Percentiles rank a stretch among this genome's conserved stretches.
Conservation (phyloP, 257 asterid species). For the Cynanchum wilfordii region DNA sequence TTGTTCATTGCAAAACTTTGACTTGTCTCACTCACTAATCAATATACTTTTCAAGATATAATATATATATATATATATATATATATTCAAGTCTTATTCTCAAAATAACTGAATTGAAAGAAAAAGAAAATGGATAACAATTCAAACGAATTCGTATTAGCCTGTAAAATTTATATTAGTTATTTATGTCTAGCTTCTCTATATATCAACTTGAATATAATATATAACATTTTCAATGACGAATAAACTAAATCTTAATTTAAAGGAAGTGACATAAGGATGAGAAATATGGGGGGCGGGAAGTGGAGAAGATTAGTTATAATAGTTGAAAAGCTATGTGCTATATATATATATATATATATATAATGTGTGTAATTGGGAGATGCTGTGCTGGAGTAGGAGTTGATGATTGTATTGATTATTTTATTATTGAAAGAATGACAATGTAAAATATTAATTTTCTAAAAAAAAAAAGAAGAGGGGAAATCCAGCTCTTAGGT, state of each 20-base stretch:
- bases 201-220: too few species aligned
- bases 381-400: background rate
- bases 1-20: background rate
- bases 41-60: background rate
- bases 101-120: too few species aligned
- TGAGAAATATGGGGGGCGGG: too few species aligned
- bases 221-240: too few species aligned
- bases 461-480: background rate
- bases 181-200: too few species aligned
- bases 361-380: background rate
- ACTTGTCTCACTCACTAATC: background rate
- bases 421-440: slow-evolving; percentile 11
- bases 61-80: too few species aligned
- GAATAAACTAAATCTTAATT: too few species aligned
- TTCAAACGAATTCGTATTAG: too few species aligned
- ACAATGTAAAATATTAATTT: background rate
- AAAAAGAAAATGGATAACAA: too few species aligned
- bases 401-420: slow-evolving; percentile 9
- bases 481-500: slow-evolving; percentile 38
- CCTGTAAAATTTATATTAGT: too few species aligned
- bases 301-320: background rate
- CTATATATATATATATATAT: background rate
- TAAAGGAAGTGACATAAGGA: background rate
- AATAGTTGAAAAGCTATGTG: slow-evolving; percentile 22
- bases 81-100: too few species aligned